Conservation (phyloP, 768 basidiomycete species). For the Calvatia gigantea region DNA sequence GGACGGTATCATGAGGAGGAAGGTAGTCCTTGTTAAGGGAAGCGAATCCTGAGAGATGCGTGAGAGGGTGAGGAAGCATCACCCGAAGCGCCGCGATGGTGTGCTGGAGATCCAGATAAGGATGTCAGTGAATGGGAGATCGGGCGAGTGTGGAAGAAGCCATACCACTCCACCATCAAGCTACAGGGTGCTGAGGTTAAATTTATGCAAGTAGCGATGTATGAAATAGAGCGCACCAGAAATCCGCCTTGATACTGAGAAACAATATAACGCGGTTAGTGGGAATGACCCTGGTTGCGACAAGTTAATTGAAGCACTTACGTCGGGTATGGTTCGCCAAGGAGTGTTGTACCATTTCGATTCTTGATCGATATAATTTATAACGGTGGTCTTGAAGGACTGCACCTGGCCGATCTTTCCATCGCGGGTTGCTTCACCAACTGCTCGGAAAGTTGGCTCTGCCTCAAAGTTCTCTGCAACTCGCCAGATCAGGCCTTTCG, state of each 20-base stretch:
- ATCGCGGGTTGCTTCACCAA: slow-evolving; percentile 43
- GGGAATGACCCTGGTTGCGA: slow-evolving; percentile 7
- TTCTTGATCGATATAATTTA: slow-evolving; percentile 54
- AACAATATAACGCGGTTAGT: slow-evolving; percentile 10
- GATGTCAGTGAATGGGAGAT: not conserved
- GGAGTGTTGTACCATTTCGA: slow-evolving; percentile 79
- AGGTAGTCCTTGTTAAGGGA: slow-evolving; percentile 71
- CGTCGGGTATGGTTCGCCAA: slow-evolving; percentile 82
- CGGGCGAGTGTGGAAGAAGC: slow-evolving; percentile 20
- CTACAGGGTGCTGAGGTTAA: slow-evolving; percentile 27
- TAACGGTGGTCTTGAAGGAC: slow-evolving; percentile 57
- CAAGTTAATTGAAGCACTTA: slow-evolving; percentile 30
- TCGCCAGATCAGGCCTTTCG: slow-evolving; percentile 72
- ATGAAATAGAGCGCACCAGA: slow-evolving; percentile 44
- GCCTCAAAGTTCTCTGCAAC: slow-evolving; percentile 78
- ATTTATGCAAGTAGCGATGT: not conserved
- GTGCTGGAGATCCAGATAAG: slow-evolving; percentile 41
- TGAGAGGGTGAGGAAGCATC: slow-evolving; percentile 50
- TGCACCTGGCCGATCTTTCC: slow-evolving; percentile 72
- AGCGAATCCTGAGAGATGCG: slow-evolving; percentile 58
- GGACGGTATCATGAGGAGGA: slow-evolving; percentile 77
- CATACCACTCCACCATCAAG: slow-evolving; percentile 76
- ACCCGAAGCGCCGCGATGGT: slow-evolving; percentile 60
- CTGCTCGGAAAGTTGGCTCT: slow-evolving; percentile 53
- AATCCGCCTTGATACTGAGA: slow-evolving; percentile 77